Evolutionary conservation across 306 rosid genomes (phyloP).

Genomic region (Rosa persica): DNA sequence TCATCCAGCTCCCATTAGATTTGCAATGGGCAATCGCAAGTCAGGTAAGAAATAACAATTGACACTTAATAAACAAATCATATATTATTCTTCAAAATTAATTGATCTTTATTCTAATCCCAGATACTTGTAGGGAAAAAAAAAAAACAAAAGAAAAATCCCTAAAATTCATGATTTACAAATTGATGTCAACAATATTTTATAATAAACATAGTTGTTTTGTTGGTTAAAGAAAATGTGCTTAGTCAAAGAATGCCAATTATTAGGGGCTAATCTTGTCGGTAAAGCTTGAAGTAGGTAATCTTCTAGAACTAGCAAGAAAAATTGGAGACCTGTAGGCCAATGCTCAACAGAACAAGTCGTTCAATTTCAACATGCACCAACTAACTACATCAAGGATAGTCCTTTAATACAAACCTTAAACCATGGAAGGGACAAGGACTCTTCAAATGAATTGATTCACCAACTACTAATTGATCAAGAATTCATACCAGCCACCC

Average conservation of each 20-base stretch:
- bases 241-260: slow-evolving; percentile 5
- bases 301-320: not conserved
- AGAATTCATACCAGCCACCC: not conserved
- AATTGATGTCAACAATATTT: not conserved
- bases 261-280: not conserved
- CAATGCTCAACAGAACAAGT: not conserved
- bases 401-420: not conserved
- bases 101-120: not conserved
- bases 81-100: not conserved
- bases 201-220: not conserved
- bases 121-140: not conserved
- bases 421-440: not conserved
- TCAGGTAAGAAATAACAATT: slow-evolving; percentile 47
- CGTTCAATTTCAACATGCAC: not conserved
- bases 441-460: not conserved
- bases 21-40: slow-evolving; percentile 94
- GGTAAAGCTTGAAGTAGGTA: not conserved
- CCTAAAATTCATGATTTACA: not conserved
- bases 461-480: not conserved
- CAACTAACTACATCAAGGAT: not conserved
- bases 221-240: not conserved
- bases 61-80: not conserved
- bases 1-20: slow-evolving; percentile 95
- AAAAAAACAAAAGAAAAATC: not conserved
- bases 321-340: not conserved